Conservation (phyloP, 176 grass and related monocot species). For the Eleusine coracana region DNA sequence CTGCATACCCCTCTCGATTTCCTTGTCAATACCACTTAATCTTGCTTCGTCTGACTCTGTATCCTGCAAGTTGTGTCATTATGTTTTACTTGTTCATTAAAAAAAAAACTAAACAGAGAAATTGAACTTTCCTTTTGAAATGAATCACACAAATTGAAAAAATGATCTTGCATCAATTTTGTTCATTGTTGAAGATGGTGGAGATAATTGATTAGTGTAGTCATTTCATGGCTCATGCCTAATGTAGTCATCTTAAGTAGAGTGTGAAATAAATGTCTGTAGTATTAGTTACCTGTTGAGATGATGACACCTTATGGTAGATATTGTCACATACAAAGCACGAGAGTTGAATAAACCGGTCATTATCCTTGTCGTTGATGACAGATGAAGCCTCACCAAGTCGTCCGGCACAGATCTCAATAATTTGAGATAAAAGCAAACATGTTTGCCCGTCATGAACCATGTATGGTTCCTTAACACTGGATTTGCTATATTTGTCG, state of each 20-base stretch:
- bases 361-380: not conserved
- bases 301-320: constrained; percentile 19
- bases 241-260: not conserved
- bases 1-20: constrained; percentile 45
- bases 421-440: constrained; percentile 57
- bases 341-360: constrained; percentile 44
- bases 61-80: constrained; percentile 19
- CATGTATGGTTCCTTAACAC: not conserved
- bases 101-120: not conserved
- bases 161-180: not conserved
- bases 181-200: not conserved
- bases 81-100: not conserved
- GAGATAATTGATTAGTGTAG: not conserved
- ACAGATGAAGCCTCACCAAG: constrained; percentile 23
- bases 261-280: not conserved
- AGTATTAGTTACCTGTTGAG: constrained; percentile 41
- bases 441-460: constrained; percentile 51
- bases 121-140: not conserved
- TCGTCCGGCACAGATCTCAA: constrained; percentile 77
- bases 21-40: constrained; percentile 9
- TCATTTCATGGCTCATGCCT: not conserved
- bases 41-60: not conserved
- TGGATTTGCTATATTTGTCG: not conserved
- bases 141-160: not conserved
- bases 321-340: constrained; percentile 48